These are phyloP conservation scores for Pichia occidentalis DNA, from an alignment of 805 yeast species.

Conservation along the genomic window DNA sequence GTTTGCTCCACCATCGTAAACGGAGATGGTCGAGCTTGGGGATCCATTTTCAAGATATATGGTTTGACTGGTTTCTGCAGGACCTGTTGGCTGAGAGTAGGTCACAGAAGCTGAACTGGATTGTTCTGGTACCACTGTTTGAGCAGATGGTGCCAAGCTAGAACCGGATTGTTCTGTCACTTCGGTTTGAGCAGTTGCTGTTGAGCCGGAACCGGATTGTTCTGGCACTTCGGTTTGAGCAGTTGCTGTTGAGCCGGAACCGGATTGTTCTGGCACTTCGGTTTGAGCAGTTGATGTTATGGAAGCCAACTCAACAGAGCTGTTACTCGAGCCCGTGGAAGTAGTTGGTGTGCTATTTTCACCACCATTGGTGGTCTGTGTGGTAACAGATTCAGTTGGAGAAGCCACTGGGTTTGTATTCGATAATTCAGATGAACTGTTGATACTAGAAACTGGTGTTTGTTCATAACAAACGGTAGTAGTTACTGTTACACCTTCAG, in stretches of 20 bases:
- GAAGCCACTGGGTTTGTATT: not conserved
- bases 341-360: not conserved
- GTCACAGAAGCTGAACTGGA: not conserved
- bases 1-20: conserved; percentile 4
- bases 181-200: not conserved
- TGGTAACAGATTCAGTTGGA: not conserved
- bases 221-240: too few relatives aligned
- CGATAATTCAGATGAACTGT: not conserved
- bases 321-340: not conserved
- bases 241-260: not conserved
- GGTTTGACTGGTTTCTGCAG: not conserved
- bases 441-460: conserved; percentile 3
- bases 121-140: not conserved
- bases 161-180: too few relatives aligned
- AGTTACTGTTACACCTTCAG: conserved; percentile 3
- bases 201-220: not conserved
- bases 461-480: conserved; percentile 2
- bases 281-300: too few relatives aligned
- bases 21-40: not conserved
- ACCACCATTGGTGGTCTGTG: not conserved
- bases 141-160: not conserved
- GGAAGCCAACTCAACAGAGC: too few relatives aligned
- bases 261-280: too few relatives aligned
- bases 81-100: not conserved
- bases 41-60: too few relatives aligned